A percentile compares a stretch with the other conserved stretches of the same genome.
Evolutionary conservation across 805 yeast species (phyloP).

Genomic region (Millerozyma acaciae): DNA sequence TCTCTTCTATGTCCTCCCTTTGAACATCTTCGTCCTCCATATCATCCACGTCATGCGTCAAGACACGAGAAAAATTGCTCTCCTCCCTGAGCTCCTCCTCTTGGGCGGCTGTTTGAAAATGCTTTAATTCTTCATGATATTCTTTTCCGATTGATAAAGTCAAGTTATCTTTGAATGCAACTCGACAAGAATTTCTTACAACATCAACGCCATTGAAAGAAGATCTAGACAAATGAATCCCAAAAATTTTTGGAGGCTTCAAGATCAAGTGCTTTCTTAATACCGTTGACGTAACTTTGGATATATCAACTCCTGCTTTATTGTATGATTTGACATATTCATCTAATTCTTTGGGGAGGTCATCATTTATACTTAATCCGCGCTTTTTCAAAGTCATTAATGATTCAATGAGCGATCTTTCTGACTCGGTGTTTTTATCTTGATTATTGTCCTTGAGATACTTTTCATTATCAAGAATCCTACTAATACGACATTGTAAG

Average conservation of each 20-base stretch:
- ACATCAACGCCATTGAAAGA: constrained; percentile 64
- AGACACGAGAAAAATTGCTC: constrained; percentile 17
- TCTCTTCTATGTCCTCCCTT: constrained; percentile 35
- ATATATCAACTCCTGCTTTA: constrained; percentile 40
- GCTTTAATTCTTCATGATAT: constrained; percentile 32
- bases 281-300: constrained; percentile 57
- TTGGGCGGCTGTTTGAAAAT: constrained; percentile 25
- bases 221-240: constrained; percentile 85
- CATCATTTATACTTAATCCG: constrained; percentile 56
- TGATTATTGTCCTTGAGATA: constrained; percentile 16
- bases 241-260: constrained; percentile 65
- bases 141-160: constrained; percentile 46
- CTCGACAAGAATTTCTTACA: constrained; percentile 71
- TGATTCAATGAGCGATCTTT: constrained; percentile 23
- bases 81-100: constrained; percentile 13
- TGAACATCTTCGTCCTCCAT: constrained; percentile 33
- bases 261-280: constrained; percentile 59
- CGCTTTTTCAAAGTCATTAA: constrained; percentile 33
- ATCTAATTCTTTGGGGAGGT: constrained; percentile 50
- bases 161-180: constrained; percentile 55
- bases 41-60: constrained; percentile 27
- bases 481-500: constrained; percentile 54
- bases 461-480: constrained; percentile 28
- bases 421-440: constrained; percentile 21
- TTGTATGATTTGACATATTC: constrained; percentile 45